Conservation (phyloP, 1,284 basidiomycete genomes). For the Ustilago loliicola region DNA sequence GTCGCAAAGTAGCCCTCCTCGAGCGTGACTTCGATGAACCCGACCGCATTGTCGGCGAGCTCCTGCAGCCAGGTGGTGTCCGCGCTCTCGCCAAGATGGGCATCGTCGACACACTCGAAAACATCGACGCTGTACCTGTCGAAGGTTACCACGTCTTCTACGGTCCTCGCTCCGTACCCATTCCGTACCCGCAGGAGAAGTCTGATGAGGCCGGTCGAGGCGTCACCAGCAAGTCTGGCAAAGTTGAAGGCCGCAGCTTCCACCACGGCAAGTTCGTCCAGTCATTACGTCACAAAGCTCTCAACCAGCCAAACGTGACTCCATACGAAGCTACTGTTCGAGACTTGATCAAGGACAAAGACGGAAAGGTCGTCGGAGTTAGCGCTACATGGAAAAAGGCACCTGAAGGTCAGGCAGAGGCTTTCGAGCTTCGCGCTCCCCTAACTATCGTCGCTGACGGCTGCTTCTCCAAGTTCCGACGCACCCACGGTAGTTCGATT, state of each 20-base stretch:
- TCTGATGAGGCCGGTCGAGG: constrained; percentile 48
- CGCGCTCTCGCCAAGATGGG: constrained; percentile 83
- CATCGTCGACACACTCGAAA: constrained; percentile 79
- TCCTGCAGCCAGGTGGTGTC: constrained; percentile 94
- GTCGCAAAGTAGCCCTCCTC: constrained; percentile 73
- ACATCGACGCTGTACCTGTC: constrained; percentile 87
- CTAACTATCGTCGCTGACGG: constrained; percentile 93
- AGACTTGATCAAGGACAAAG: constrained; percentile 55
- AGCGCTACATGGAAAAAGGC: constrained; percentile 51
- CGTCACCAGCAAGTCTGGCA: constrained; percentile 64
- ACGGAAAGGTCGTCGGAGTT: constrained; percentile 56
- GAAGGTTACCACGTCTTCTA: constrained; percentile 90
- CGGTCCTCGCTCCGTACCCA: constrained; percentile 77
- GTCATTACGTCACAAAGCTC: constrained; percentile 80
- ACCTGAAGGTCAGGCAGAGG: constrained; percentile 19
- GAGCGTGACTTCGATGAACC: constrained; percentile 86
- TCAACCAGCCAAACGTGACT: constrained; percentile 65
- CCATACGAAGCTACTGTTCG: constrained; percentile 60
- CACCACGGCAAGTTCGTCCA: constrained; percentile 95
- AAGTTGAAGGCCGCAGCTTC: constrained; percentile 80
- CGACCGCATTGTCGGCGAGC: constrained; percentile 96
- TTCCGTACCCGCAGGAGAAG: constrained; percentile 82
- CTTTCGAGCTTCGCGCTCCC: constrained; percentile 75
- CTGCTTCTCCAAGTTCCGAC: constrained; percentile 88
- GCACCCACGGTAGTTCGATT: constrained; percentile 72